Evolutionary conservation across 352 stramenopile genomes (phyloP).

Genomic region (Globisporangium abappressorium): DNA sequence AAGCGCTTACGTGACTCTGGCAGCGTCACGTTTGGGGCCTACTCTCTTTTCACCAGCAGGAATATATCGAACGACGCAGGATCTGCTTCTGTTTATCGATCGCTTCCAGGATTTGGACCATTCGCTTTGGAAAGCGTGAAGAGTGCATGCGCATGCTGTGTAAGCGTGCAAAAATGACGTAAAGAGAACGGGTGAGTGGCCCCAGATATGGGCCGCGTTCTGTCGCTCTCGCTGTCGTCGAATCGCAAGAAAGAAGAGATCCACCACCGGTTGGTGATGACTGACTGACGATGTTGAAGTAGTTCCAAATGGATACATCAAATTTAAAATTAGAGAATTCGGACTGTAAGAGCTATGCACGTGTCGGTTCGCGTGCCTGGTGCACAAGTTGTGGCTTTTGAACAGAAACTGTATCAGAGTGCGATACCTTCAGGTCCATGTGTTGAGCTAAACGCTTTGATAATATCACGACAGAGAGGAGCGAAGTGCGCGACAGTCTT

Average conservation of each 20-base stretch:
- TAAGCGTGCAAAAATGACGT: background rate
- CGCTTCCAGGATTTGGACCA: too few species aligned
- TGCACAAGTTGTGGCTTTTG: background rate
- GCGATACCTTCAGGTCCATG: background rate
- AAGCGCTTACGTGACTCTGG: background rate
- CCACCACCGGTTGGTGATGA: background rate
- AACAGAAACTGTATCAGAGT: background rate
- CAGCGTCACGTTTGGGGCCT: background rate
- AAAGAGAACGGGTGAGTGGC: background rate
- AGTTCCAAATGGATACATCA: background rate
- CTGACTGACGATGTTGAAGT: background rate
- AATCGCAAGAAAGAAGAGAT: background rate
- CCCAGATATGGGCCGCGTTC: background rate
- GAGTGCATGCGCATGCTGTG: background rate
- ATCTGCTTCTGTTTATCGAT: background rate
- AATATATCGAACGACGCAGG: background rate
- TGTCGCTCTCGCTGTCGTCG: background rate
- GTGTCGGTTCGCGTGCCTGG: background rate
- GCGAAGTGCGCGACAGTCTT: background rate
- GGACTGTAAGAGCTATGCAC: background rate
- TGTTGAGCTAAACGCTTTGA: background rate
- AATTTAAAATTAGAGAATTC: constrained; percentile 2
- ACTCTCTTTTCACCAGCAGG: background rate
- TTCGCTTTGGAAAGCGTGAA: background rate
- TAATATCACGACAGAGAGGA: background rate